Evolutionary conservation across 2,329 filamentous ascomycete genomes (phyloP), one percentile per base, ranked within the genome.

Genomic region (Neurospora crassa): DNA sequence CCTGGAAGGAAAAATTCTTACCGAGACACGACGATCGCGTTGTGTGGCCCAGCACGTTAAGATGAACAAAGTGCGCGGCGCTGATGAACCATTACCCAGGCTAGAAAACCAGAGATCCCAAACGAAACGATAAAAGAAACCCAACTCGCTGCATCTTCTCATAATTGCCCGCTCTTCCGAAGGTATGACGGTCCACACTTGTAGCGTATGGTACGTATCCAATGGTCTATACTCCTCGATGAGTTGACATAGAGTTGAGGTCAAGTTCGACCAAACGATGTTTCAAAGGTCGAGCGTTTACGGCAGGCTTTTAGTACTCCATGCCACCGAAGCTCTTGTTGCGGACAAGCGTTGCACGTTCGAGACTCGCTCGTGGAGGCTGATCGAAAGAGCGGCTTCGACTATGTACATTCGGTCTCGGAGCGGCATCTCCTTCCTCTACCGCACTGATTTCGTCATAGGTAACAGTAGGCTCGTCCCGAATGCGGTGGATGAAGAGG

Each of bases 401-500:
- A 34, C 79, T 80, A 29, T 78, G 77, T 37, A 63, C 53, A 24
- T 78, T 76, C 43, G 78, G 74, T 59, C 78, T 77, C 7, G 76
- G 78, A 7, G 75, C 76, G 6, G 74, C 74, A 5, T 82, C 80
- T n/a, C 80, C 85, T 34, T 83, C 81, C 74, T 86, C 84, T 1
- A 80, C 80, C 18, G 81, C 81, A 8, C 79, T 78, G 59, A 83
- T 74, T n/a, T 77, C 79, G 70, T 83, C 83, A 1, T 77, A 78
- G 2, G 82, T 79, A 10, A 78, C 73, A 2, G 79, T 78, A 18
- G 81, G 77, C 67, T 90, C 88, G 76, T 94, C 92, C 47, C 86
- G 84, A 43, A 96, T 89, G 71, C 86, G 84, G 69, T 86, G 83
- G 12, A 93, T 90, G 78, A 95, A 87, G 75, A 87, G 92, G 5